Conservation (phyloP, 2,329 filamentous ascomycete species). For the Hymenotorrendiella dingleyae region DNA sequence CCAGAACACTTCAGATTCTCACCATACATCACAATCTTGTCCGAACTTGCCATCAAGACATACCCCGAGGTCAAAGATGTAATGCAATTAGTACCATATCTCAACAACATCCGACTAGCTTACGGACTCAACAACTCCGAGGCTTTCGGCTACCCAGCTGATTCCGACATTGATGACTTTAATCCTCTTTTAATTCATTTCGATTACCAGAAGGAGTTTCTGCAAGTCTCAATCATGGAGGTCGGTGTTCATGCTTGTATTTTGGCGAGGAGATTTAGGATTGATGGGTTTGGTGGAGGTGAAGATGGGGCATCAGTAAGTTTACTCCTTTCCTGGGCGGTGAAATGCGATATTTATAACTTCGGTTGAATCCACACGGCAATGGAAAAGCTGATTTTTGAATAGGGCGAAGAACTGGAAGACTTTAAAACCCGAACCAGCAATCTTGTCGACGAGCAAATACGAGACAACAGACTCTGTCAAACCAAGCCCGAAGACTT, state of each 20-base stretch:
- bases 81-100: background rate
- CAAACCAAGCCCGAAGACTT: background rate
- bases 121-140: slow-evolving; percentile 1
- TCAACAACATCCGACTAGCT: background rate
- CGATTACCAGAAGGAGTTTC: slow-evolving; percentile 1
- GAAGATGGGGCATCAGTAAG: slow-evolving; percentile 1
- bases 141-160: slow-evolving; percentile 2
- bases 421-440: background rate
- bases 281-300: slow-evolving; percentile 1
- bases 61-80: slow-evolving; percentile 1
- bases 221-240: background rate
- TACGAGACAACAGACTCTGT: background rate
- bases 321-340: background rate
- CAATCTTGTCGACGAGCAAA: background rate
- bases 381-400: too few species aligned
- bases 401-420: background rate
- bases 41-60: background rate
- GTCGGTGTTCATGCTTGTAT: background rate
- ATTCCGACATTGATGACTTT: background rate
- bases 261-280: background rate
- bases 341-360: background rate
- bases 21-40: background rate
- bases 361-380: too few species aligned
- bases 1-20: background rate
- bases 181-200: slow-evolving; percentile 1